These are phyloP conservation scores for Nakazawaea wickerhamii DNA, from an alignment of 805 yeast species.

Conservation along the genomic window DNA sequence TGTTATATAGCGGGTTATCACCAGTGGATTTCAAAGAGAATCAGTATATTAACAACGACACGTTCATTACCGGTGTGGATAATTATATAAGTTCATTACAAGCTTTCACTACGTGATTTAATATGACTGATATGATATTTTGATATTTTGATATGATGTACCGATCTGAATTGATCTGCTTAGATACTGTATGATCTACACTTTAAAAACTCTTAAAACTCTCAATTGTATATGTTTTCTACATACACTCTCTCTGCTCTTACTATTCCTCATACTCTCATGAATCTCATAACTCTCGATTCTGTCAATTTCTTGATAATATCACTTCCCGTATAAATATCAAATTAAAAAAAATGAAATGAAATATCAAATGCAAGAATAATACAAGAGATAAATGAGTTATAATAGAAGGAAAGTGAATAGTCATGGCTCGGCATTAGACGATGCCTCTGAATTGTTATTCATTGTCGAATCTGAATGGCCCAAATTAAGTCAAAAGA, in stretches of 20 bases:
- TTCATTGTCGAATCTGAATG: constrained; percentile 35
- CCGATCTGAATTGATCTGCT: no score
- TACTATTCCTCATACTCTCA: no score
- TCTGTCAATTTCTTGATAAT: no score
- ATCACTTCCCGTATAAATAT: no score
- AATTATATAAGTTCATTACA: constrained; percentile 27
- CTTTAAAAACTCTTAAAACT: no score
- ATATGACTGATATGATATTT: no score
- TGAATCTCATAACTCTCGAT: no score
- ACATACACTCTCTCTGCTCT: no score
- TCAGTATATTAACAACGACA: constrained; percentile 47
- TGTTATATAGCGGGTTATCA: constrained; percentile 32
- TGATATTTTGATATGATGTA: no score
- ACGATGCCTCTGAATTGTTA: constrained; percentile 11
- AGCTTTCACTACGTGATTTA: constrained; percentile 18
- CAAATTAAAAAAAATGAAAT: background rate
- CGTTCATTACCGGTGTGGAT: constrained; percentile 54
- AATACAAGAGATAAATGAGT: constrained; percentile 1
- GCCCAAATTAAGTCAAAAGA: constrained; percentile 42
- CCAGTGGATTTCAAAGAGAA: constrained; percentile 55
- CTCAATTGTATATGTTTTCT: no score
- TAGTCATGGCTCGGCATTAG: background rate
- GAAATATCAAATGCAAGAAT: background rate
- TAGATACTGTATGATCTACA: no score
- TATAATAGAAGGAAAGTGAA: background rate